phyloP scores from a whole-genome alignment of 2,329 filamentous ascomycete species.

The Cylindrodendrum hubeiense region DNA sequence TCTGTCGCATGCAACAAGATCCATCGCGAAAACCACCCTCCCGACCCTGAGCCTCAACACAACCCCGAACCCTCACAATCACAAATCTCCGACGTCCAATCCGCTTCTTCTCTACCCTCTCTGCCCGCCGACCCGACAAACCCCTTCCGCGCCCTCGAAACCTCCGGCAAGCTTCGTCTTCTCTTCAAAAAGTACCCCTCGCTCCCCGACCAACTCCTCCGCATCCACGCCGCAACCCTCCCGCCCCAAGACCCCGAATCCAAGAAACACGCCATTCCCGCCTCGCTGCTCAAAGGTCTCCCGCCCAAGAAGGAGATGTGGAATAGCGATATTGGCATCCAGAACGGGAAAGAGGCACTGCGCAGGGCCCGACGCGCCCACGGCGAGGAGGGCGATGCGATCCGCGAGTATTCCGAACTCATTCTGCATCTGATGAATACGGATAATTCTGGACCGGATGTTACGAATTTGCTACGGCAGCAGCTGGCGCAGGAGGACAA shows the following conservation, averaged over 20 bases:
- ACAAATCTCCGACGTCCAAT: conserved; percentile 12
- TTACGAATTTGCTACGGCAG: conserved; percentile 55
- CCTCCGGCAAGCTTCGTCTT: conserved; percentile 60
- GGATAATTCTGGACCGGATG: conserved; percentile 46
- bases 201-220: conserved; percentile 59
- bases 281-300: conserved; percentile 50
- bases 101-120: neutral
- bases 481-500: conserved; percentile 62
- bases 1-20: conserved; percentile 68
- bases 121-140: conserved; percentile 47
- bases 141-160: conserved; percentile 65
- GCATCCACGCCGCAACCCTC: conserved; percentile 64
- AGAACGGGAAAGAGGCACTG: conserved; percentile 67
- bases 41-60: conserved; percentile 50
- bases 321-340: conserved; percentile 69
- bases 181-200: conserved; percentile 67
- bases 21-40: conserved; percentile 64
- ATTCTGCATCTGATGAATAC: conserved; percentile 62
- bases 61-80: conserved; percentile 29
- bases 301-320: conserved; percentile 59
- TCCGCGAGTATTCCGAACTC: conserved; percentile 71
- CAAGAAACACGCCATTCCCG: conserved; percentile 44
- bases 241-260: conserved; percentile 53
- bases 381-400: conserved; percentile 68
- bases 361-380: conserved; percentile 62